These are phyloP conservation scores for Rhodotorula kratochvilovae DNA, from an alignment of 768 basidiomycete species.

Conservation along the genomic window DNA sequence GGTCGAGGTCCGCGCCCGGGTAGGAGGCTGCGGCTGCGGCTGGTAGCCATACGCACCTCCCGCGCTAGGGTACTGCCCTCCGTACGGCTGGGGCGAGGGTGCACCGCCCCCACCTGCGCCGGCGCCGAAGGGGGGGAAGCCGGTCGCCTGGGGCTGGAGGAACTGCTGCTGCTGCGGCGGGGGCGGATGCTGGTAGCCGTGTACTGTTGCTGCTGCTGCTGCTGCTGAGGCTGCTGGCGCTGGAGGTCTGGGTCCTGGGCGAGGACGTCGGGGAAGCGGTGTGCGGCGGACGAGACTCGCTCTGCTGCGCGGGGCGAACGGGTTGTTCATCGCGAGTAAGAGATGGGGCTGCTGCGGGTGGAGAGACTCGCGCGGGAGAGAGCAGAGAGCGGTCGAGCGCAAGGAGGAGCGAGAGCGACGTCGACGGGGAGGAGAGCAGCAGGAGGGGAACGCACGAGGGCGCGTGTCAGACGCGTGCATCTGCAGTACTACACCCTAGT, in stretches of 20 bases:
- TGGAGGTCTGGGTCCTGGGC: conserved; percentile 1
- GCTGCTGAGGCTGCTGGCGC: not conserved
- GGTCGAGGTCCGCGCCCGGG: conserved; percentile 21
- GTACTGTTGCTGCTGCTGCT: conserved; percentile 7
- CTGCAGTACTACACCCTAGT: no score
- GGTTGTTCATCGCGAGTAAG: conserved; percentile 25
- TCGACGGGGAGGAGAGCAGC: no score
- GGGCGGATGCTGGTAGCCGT: conserved; percentile 2
- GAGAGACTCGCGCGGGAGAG: no score
- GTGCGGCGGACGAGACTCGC: conserved; percentile 10
- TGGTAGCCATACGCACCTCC: not conserved
- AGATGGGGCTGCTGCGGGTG: no score
- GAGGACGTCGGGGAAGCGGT: conserved; percentile 27
- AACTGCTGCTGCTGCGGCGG: conserved; percentile 3
- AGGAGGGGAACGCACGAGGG: no score
- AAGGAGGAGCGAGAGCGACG: no score
- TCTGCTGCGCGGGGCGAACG: conserved; percentile 4
- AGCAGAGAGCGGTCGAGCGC: no score
- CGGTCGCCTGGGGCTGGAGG: conserved; percentile 11
- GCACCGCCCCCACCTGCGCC: not conserved
- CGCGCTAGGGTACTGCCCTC: not conserved
- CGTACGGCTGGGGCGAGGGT: not conserved
- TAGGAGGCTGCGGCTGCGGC: not conserved
- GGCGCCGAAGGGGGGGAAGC: not conserved
- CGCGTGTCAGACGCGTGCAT: no score